Conservation (phyloP, 257 asterid species). For the Solanum etuberosum region DNA sequence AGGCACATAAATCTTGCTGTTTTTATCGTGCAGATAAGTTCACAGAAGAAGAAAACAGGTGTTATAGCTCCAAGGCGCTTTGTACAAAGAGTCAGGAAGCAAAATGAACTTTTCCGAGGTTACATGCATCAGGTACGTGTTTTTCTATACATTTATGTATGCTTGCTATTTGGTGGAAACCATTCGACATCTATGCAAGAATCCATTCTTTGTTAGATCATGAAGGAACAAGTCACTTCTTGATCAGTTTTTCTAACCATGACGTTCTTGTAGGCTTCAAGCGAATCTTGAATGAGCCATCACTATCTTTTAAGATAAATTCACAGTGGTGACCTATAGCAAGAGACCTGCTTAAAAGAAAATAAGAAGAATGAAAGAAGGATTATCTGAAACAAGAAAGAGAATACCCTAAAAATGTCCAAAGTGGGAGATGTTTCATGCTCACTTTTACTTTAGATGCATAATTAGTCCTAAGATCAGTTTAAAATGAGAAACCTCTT, state of each 20-base stretch:
- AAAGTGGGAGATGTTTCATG: not conserved
- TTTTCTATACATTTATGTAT: not conserved
- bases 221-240: not conserved
- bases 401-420: not conserved
- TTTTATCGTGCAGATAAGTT: constrained; percentile 43
- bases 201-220: not conserved
- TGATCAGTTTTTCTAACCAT: not conserved
- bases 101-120: constrained; percentile 66
- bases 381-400: not conserved
- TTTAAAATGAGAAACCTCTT: not conserved
- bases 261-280: not conserved
- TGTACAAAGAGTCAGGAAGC: constrained; percentile 63
- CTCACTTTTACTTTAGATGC: not conserved
- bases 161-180: not conserved
- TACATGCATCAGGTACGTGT: constrained; percentile 76
- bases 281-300: not conserved
- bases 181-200: not conserved
- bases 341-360: not conserved
- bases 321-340: not conserved
- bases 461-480: not conserved
- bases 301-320: not conserved
- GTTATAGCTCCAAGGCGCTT: constrained; percentile 79
- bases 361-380: not conserved
- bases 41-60: constrained; percentile 87
- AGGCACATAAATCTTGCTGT: not conserved